Percentiles rank a stretch among this genome's conserved stretches.
Conservation (phyloP, 768 basidiomycete species). For the Boletales sp. region DNA sequence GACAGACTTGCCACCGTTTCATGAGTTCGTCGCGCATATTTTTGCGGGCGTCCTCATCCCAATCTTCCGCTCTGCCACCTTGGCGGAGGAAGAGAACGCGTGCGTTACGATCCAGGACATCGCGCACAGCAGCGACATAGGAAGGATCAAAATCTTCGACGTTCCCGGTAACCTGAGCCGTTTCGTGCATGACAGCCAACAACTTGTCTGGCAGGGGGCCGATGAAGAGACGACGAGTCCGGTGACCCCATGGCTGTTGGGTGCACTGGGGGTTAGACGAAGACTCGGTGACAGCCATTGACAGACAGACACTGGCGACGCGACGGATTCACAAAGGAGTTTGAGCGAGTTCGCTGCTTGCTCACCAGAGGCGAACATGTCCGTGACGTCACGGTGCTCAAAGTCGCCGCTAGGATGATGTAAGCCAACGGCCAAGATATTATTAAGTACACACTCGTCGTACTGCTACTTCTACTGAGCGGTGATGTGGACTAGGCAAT, state of each 20-base stretch:
- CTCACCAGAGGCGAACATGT: slow-evolving; percentile 1
- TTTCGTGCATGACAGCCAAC: slow-evolving; percentile 39
- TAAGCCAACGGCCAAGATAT: too few relatives aligned
- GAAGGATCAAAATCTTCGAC: slow-evolving; percentile 36
- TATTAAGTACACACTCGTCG: background rate
- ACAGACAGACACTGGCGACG: background rate
- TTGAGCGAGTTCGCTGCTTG: background rate
- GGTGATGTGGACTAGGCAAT: slow-evolving; percentile 17
- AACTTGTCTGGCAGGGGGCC: slow-evolving; percentile 73
- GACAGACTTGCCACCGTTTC: slow-evolving; percentile 59
- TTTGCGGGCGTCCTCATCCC: slow-evolving; percentile 55
- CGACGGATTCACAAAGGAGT: background rate
- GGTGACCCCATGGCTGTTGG: slow-evolving; percentile 9
- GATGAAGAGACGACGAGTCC: slow-evolving; percentile 60
- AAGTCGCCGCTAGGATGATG: too few relatives aligned
- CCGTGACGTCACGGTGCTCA: slow-evolving; percentile 25
- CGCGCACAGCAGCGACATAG: slow-evolving; percentile 30
- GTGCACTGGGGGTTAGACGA: background rate
- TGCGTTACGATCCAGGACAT: slow-evolving; percentile 54
- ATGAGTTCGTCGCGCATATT: slow-evolving; percentile 54
- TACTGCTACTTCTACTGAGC: slow-evolving; percentile 15
- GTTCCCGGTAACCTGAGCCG: slow-evolving; percentile 11
- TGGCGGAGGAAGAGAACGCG: slow-evolving; percentile 58
- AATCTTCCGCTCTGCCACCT: slow-evolving; percentile 65
- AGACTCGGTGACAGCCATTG: slow-evolving; percentile 12